Percentiles rank a stretch among this genome's conserved stretches.
These are phyloP conservation scores for Yamadazyma sp. DNA, from an alignment of 805 yeast species.

Conservation along the genomic window DNA sequence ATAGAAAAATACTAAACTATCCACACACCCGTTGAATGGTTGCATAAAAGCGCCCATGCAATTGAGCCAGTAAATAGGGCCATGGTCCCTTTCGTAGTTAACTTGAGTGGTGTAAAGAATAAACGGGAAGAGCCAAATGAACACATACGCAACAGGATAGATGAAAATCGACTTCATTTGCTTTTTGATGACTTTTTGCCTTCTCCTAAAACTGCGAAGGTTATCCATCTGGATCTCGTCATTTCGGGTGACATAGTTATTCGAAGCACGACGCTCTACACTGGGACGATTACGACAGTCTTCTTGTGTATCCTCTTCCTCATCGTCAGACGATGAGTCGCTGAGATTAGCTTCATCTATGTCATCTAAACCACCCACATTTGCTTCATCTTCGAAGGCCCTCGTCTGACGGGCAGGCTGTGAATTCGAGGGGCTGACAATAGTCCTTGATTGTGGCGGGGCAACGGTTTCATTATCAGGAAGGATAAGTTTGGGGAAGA, in stretches of 20 bases:
- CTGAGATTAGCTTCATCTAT: conserved; percentile 27
- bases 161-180: conserved; percentile 80
- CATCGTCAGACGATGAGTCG: conserved; percentile 22
- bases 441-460: neutral
- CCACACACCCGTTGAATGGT: conserved; percentile 78
- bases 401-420: neutral
- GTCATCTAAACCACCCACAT: conserved; percentile 2
- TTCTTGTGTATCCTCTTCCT: conserved; percentile 12
- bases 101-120: conserved; percentile 60
- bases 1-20: conserved; percentile 69
- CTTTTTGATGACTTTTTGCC: conserved; percentile 66
- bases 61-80: conserved; percentile 62
- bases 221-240: conserved; percentile 56
- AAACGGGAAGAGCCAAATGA: conserved; percentile 82
- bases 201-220: conserved; percentile 56
- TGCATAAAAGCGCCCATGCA: conserved; percentile 73
- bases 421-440: neutral
- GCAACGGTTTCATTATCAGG: conserved; percentile 21
- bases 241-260: conserved; percentile 1
- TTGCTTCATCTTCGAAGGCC: conserved; percentile 1
- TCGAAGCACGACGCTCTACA: conserved; percentile 2
- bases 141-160: conserved; percentile 79
- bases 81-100: conserved; percentile 44
- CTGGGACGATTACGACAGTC: neutral
- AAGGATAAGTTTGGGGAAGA: conserved; percentile 28